Percentiles rank a stretch among this genome's conserved stretches.
Evolutionary conservation across 2,329 filamentous ascomycete genomes (phyloP).

Genomic region (Metarhizium humberi): DNA sequence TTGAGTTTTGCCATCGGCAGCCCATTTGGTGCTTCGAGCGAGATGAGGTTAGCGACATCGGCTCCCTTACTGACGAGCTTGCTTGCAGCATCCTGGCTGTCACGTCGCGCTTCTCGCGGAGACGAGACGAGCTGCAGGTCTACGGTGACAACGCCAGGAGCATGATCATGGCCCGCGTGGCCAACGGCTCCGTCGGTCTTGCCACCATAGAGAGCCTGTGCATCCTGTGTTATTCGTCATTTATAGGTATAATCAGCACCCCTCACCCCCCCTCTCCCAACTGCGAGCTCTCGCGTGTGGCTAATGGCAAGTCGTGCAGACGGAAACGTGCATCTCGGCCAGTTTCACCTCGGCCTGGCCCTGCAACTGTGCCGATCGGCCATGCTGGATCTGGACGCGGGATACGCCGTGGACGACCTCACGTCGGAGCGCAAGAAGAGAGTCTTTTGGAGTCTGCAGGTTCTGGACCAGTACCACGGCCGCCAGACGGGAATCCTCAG

Average conservation of each 20-base stretch:
- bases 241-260: constrained; percentile 29
- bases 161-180: constrained; percentile 38
- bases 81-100: constrained; percentile 31
- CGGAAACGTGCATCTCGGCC: constrained; percentile 37
- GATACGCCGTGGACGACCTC: constrained; percentile 26
- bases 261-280: not conserved
- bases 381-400: constrained; percentile 33
- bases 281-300: not conserved
- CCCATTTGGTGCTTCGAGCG: constrained; percentile 36
- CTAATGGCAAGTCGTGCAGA: constrained; percentile 22
- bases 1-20: constrained; percentile 33
- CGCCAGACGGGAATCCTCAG: constrained; percentile 34
- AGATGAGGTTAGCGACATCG: constrained; percentile 27
- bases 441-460: constrained; percentile 41
- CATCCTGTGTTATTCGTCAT: constrained; percentile 38
- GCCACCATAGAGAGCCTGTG: constrained; percentile 41
- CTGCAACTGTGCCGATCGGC: constrained; percentile 41
- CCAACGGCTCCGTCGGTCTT: constrained; percentile 39
- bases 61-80: constrained; percentile 28
- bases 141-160: constrained; percentile 31
- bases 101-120: constrained; percentile 29
- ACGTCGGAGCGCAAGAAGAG: constrained; percentile 35
- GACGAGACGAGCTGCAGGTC: constrained; percentile 20
- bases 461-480: constrained; percentile 40
- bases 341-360: constrained; percentile 40